Conservation (phyloP, 495 filamentous ascomycete species). For the Penicillium waksmanii region DNA sequence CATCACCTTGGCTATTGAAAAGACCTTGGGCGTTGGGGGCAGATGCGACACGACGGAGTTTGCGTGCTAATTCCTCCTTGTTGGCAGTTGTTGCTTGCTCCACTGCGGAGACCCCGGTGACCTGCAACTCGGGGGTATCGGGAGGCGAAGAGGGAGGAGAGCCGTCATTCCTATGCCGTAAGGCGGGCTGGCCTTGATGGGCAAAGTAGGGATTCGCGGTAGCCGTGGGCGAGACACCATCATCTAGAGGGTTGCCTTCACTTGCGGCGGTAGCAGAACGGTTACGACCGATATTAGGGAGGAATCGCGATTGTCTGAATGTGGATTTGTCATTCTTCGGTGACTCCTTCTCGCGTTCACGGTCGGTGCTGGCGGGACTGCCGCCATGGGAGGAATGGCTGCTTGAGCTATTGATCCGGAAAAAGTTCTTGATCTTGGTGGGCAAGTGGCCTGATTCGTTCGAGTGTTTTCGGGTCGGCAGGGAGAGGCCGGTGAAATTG, state of each 20-base stretch:
- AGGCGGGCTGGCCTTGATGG: constrained; percentile 89
- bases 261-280: constrained; percentile 89
- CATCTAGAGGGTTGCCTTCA: constrained; percentile 88
- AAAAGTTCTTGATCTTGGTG: constrained; percentile 94
- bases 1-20: constrained; percentile 68
- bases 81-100: constrained; percentile 79
- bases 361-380: constrained; percentile 43
- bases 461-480: constrained; percentile 54
- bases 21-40: constrained; percentile 96
- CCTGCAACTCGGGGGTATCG: constrained; percentile 79
- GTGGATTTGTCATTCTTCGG: constrained; percentile 58
- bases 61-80: constrained; percentile 91
- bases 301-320: constrained; percentile 82
- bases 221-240: constrained; percentile 87
- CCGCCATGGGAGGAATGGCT: constrained; percentile 52
- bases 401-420: constrained; percentile 82
- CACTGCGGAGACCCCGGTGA: constrained; percentile 70
- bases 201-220: constrained; percentile 97
- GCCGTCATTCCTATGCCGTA: constrained; percentile 92
- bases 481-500: constrained; percentile 49
- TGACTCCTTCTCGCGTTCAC: constrained; percentile 43
- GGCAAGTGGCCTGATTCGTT: constrained; percentile 68
- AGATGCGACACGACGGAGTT: constrained; percentile 89
- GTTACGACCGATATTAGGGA: constrained; percentile 75
- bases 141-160: constrained; percentile 97